Evolutionary conservation across 495 filamentous ascomycete species (phyloP).

Genomic region (Penicillium canariense): DNA sequence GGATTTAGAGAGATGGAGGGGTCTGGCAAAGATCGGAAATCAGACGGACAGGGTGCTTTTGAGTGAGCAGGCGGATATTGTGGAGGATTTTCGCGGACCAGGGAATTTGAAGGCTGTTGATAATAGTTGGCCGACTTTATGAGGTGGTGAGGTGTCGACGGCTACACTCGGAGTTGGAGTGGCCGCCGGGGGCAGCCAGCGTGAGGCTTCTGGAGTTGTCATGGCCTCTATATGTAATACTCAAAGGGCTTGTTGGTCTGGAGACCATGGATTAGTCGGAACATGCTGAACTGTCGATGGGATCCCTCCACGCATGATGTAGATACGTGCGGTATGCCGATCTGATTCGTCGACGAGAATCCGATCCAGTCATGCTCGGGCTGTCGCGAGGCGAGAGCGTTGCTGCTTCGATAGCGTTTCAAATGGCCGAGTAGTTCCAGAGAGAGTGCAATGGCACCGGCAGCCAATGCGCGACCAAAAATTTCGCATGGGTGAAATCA

Average conservation of each 20-base stretch:
- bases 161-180: not conserved
- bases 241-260: not conserved
- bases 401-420: not conserved
- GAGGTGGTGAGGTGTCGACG: not conserved
- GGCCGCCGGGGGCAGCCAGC: not conserved
- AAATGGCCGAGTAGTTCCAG: not conserved
- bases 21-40: conserved; percentile 30
- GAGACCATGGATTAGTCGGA: not conserved
- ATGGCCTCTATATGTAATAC: not conserved
- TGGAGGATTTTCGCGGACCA: conserved; percentile 36
- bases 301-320: not conserved
- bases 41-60: conserved; percentile 36
- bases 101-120: conserved; percentile 34
- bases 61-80: conserved; percentile 40
- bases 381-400: not conserved
- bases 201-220: not conserved
- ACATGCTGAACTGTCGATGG: not conserved
- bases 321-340: not conserved
- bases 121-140: conserved; percentile 33
- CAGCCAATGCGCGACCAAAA: not conserved
- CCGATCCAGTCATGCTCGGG: not conserved
- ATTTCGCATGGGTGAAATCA: not conserved
- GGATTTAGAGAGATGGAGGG: conserved; percentile 35
- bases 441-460: not conserved
- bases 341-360: not conserved